Base-by-base conservation (phyloP, 768 basidiomycete genomes). In the Amyloporia xantha region DNA sequence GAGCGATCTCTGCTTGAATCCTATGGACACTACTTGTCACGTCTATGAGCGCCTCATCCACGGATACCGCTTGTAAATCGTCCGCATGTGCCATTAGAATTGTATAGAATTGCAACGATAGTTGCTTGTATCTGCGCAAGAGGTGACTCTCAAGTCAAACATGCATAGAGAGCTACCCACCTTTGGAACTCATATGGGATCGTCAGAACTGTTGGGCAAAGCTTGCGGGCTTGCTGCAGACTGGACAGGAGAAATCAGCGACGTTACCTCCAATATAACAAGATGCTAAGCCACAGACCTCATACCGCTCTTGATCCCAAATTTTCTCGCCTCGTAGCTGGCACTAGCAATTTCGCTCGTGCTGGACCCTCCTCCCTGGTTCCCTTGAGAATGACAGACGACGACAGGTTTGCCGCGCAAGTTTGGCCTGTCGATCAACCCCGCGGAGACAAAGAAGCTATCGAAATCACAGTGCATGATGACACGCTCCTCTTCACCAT, bases 391-490 rank as follows among this genome's bases (percentile, higher is more conserved):
- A 66, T 99, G 96, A 60, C 96, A 99, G 0, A 99, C 96, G 0
- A 95, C 93, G 7, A 86, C 83, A 0, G 96, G 91, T 62, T 87
- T 91, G 1, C 93, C 92, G 46, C 79, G 79, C 39, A 96, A 66
- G 51, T 95, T 78, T 0, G 91, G 90, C 1, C 92, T 73, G 49
- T 74, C 80, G 2, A 89, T 72, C 44, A 94, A 67, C 0, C 92
- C 91, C n/a, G 85, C 95, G 1, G 89, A 84, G 10, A 97, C 94
- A 61, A 99, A 99, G 73, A 97, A 98, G 54, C 85, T 91, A 60
- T 99, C 96, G 55, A 98, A 97, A 64, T 93, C 91, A 56, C 87
- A 90, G 58, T 93, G 91, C 87, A 93, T 89, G 58, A 91, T 86
- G 9, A 88, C 79, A 13, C 76, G 74, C 37, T 81, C 76, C 27